These are phyloP conservation scores for Eurotiales sp. DNA, from an alignment of 2,329 filamentous ascomycete species.

Conservation along the genomic window DNA sequence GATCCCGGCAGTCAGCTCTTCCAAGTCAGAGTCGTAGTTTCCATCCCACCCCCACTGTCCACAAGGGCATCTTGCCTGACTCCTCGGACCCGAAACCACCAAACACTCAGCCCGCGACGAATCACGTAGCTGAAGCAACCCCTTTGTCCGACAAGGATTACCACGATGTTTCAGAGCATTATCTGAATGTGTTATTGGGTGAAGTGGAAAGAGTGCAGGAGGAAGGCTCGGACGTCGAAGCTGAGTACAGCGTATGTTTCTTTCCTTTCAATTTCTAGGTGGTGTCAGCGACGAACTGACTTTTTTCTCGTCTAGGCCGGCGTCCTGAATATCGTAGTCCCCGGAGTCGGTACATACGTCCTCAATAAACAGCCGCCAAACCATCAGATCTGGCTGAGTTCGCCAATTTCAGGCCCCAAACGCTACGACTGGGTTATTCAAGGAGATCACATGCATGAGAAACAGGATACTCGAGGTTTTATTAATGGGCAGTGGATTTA, in stretches of 20 bases:
- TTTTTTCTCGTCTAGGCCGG: slow-evolving; percentile 60
- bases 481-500: slow-evolving; percentile 77
- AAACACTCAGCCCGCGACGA: slow-evolving; percentile 33
- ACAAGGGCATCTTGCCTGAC: slow-evolving; percentile 58
- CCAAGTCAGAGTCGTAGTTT: slow-evolving; percentile 23
- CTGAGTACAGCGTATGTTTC: slow-evolving; percentile 76
- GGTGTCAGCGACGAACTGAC: not conserved
- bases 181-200: slow-evolving; percentile 59
- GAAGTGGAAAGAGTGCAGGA: slow-evolving; percentile 73
- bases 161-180: slow-evolving; percentile 71
- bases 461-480: slow-evolving; percentile 62
- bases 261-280: slow-evolving; percentile 13
- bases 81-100: slow-evolving; percentile 50
- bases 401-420: slow-evolving; percentile 85
- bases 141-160: slow-evolving; percentile 69
- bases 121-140: slow-evolving; percentile 52
- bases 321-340: slow-evolving; percentile 72
- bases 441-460: slow-evolving; percentile 69
- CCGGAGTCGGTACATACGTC: slow-evolving; percentile 74
- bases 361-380: slow-evolving; percentile 99
- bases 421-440: slow-evolving; percentile 82
- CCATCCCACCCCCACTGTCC: slow-evolving; percentile 31
- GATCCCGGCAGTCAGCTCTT: slow-evolving; percentile 3
- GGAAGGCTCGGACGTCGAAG: slow-evolving; percentile 68
- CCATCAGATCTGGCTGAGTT: slow-evolving; percentile 95